Percentiles rank a stretch among this genome's conserved stretches.
These are phyloP conservation scores for Anisodus acutangulus DNA, from an alignment of 257 asterid genomes.

Conservation along the genomic window DNA sequence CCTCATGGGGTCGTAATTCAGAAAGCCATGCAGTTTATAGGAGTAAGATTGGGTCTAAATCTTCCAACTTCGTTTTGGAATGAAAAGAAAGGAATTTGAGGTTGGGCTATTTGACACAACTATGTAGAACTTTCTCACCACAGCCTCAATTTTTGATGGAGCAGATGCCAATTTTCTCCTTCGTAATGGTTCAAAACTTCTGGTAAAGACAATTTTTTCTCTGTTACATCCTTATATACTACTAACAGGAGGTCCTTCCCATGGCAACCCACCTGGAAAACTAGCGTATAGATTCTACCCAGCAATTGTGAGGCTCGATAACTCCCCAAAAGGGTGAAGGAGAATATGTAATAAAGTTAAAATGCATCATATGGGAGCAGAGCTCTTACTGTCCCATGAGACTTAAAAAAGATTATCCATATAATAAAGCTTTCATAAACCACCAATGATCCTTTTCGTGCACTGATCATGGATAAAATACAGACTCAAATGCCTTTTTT, in stretches of 20 bases:
- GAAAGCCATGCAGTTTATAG: slow-evolving; percentile 1
- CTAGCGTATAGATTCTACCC: no score
- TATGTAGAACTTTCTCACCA: background rate
- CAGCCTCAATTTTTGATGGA: background rate
- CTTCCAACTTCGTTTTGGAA: background rate
- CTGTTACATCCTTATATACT: background rate
- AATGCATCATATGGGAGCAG: no score
- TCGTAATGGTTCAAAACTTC: background rate
- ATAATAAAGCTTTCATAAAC: no score
- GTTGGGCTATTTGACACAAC: background rate
- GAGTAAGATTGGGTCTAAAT: background rate
- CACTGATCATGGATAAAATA: background rate
- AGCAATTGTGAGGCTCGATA: no score
- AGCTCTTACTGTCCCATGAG: no score
- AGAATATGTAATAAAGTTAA: no score
- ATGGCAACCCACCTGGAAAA: no score
- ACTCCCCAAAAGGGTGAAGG: no score
- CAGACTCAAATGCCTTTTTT: background rate
- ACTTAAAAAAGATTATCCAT: no score
- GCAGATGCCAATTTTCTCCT: background rate
- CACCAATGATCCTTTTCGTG: no score
- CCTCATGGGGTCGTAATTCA: slow-evolving; percentile 10
- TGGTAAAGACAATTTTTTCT: background rate
- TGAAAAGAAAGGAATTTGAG: background rate
- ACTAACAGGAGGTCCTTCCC: no score